Percentiles rank a stretch among this genome's conserved stretches.
phyloP scores from a whole-genome alignment of 768 basidiomycete species.

The Pholiota microspora region DNA sequence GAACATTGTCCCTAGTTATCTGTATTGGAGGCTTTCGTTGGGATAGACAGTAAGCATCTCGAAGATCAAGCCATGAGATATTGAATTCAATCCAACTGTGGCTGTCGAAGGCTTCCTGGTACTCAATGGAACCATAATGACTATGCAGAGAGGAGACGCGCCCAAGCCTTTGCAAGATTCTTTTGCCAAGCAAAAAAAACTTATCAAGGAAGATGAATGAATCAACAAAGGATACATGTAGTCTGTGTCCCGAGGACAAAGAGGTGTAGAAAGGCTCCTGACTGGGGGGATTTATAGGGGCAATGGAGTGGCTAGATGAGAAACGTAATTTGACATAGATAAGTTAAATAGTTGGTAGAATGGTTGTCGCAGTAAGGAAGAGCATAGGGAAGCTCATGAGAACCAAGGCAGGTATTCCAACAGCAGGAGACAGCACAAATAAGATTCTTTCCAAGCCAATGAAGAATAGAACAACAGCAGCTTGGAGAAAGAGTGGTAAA shows the following conservation, averaged over 20 bases:
- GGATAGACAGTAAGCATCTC: neutral
- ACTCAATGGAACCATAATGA: neutral
- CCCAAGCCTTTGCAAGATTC: neutral
- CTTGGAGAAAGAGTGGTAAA: conserved; percentile 24
- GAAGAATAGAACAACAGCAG: conserved; percentile 27
- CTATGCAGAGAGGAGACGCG: neutral
- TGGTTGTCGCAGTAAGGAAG: conserved; percentile 21
- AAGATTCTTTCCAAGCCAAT: conserved; percentile 23
- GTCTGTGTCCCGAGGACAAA: neutral
- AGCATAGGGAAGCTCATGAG: conserved; percentile 15
- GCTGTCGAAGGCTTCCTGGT: neutral
- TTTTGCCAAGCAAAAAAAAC: no score
- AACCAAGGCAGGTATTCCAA: conserved; percentile 19
- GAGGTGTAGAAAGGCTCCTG: conserved; percentile 20
- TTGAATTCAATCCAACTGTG: neutral
- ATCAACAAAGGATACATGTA: neutral
- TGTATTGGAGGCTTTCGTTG: no score
- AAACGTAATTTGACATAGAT: neutral
- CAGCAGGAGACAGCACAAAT: conserved; percentile 16
- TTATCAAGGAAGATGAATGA: no score
- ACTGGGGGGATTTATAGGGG: conserved; percentile 28
- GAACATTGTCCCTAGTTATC: no score
- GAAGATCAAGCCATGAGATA: neutral
- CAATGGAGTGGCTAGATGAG: conserved; percentile 7
- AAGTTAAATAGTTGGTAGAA: conserved; percentile 22